Percentiles rank a stretch among this genome's conserved stretches.
Evolutionary conservation across 1,284 basidiomycete genomes (phyloP).

Genomic region (Flammula alnicola): DNA sequence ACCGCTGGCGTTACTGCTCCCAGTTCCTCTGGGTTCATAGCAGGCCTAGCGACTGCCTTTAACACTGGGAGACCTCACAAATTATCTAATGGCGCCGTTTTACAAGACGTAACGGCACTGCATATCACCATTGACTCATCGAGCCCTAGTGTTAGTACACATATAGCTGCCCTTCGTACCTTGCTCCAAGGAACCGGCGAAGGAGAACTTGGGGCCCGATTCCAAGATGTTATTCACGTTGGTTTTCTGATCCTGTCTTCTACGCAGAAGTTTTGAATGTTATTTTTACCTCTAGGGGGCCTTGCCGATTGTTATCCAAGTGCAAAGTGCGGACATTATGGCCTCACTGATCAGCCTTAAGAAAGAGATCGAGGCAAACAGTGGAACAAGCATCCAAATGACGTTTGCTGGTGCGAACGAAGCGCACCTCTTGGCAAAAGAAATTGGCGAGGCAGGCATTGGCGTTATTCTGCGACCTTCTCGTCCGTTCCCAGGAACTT

Average conservation of each 20-base stretch:
- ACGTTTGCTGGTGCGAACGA: constrained; percentile 73
- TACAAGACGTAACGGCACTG: constrained; percentile 72
- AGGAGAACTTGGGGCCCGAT: constrained; percentile 48
- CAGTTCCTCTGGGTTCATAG: constrained; percentile 56
- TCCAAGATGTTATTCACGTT: constrained; percentile 51
- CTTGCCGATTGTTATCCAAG: constrained; percentile 58
- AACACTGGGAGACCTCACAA: constrained; percentile 66
- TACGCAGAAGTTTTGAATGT: neutral
- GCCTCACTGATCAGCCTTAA: constrained; percentile 71
- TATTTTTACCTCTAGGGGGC: constrained; percentile 37
- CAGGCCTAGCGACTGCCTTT: constrained; percentile 71
- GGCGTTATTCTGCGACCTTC: constrained; percentile 68
- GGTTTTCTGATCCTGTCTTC: neutral
- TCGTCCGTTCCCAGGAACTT: constrained; percentile 67
- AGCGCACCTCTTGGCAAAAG: constrained; percentile 67
- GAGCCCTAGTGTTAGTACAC: constrained; percentile 62
- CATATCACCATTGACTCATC: constrained; percentile 66
- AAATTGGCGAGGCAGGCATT: constrained; percentile 65
- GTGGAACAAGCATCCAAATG: constrained; percentile 44
- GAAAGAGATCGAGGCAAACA: constrained; percentile 56
- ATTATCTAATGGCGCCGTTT: constrained; percentile 68
- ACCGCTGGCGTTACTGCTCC: constrained; percentile 71
- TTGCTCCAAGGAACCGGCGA: constrained; percentile 47
- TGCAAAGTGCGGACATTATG: constrained; percentile 75
- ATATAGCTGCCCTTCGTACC: constrained; percentile 71